Evolutionary conservation across 2,329 filamentous ascomycete genomes (phyloP), one percentile per base, ranked within the genome.

Genomic region (Aspergillus thermomutatus): DNA sequence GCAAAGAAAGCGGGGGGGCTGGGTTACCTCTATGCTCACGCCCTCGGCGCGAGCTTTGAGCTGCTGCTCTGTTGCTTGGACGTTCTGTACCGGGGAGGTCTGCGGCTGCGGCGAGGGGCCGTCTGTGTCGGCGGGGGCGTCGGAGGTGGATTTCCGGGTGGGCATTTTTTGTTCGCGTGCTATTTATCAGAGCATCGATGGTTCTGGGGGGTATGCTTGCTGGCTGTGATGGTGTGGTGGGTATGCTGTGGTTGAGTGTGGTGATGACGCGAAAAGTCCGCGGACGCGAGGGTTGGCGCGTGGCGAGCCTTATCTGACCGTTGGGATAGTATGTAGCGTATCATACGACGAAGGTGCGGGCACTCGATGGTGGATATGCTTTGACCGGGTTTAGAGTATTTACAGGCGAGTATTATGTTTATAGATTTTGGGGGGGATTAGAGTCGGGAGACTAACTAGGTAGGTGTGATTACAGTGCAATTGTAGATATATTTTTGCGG

Each of bases 1-100:
- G 31, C 31, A 43, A 45, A 23, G 11, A 31, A 19, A 6, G 10
- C 27, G 27, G 31, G 10, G 37, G 46, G 19, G 21, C 34, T 23
- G 23, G 21, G 62, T 55, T 69, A 76, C 75, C 60, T 77, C 75
- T 34, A 77, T 72, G 60, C 69, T 75, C 17, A 75, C 70, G 26
- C 74, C 62, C 49, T 75, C 73, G 0, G 71, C 71, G 17, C 71
- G 67, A 17, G 73, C 72, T 60, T 75, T 75, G 9, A 74, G 55
- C 63, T 76, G 70, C 49, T 75, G 71, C 54, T 76, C 74, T 48
- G 72, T 75, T 26, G 68, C 70, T 51, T 70, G 70, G 31, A 72
- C 52, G 40, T 62, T 62, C 50, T 69, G 68, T 45, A 3, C 49
- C 23, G 66, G 64, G n/a, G 59, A 46, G 26, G 43, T 21, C 17